Percentiles rank a stretch among this genome's conserved stretches.
phyloP scores from a whole-genome alignment of 768 basidiomycete species.

The Mycena kentingensis region DNA sequence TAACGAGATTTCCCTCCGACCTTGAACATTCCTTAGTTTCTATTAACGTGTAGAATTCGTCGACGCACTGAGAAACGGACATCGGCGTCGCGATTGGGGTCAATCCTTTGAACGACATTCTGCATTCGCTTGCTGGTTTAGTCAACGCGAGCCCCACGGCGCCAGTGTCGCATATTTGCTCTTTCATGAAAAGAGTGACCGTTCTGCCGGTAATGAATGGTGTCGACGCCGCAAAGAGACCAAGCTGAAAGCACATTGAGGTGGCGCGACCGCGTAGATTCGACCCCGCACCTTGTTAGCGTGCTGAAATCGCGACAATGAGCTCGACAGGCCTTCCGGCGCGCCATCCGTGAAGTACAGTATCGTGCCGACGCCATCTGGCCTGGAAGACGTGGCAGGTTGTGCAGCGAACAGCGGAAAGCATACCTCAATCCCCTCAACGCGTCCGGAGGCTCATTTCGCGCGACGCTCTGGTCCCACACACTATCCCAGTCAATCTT shows the following conservation, averaged over 20 bases:
- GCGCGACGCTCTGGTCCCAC: slow-evolving; percentile 41
- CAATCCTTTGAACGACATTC: slow-evolving; percentile 42
- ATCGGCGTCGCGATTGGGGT: slow-evolving; percentile 47
- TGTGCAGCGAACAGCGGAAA: neutral
- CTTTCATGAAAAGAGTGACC: slow-evolving; percentile 66
- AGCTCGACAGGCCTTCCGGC: slow-evolving; percentile 55
- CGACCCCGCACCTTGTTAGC: slow-evolving; percentile 51
- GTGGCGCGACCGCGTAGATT: neutral
- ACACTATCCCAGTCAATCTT: slow-evolving; percentile 52
- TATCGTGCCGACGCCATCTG: slow-evolving; percentile 38
- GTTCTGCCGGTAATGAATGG: slow-evolving; percentile 79
- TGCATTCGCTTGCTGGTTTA: slow-evolving; percentile 12
- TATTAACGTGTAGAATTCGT: no score
- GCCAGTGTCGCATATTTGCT: slow-evolving; percentile 57
- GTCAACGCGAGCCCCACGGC: slow-evolving; percentile 67
- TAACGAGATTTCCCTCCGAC: slow-evolving; percentile 73
- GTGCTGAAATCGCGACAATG: slow-evolving; percentile 43
- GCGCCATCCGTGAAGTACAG: slow-evolving; percentile 60
- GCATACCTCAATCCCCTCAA: slow-evolving; percentile 42
- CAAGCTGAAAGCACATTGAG: slow-evolving; percentile 49
- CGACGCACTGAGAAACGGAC: slow-evolving; percentile 56
- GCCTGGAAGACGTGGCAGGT: slow-evolving; percentile 27
- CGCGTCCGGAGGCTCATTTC: slow-evolving; percentile 37
- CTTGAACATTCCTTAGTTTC: no score
- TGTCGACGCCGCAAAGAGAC: slow-evolving; percentile 71